Evolutionary conservation across 345 rosid species (phyloP), one percentile per base, ranked within the genome.

Genomic region (Arabidopsis arenosa): DNA sequence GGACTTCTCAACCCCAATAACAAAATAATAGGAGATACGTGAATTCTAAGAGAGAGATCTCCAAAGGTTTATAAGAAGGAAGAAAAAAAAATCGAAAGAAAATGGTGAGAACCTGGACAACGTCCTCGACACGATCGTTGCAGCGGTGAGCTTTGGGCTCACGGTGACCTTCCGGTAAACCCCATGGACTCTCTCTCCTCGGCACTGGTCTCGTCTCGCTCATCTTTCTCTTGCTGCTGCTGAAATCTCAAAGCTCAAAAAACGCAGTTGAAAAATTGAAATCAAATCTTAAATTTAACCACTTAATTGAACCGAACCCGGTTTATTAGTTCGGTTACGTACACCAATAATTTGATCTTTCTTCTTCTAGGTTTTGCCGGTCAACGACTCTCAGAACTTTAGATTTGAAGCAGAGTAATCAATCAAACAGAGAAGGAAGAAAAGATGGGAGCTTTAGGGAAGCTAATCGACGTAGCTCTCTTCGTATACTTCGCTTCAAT

Each of bases 141-240:
- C 97, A 90, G 58, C 97, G 86, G 59, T 95, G 97, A 5, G 97
- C 90, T 76, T 90, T 95, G 9, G 97, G 97, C 68, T 92, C 84
- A n/a, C 89, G 90, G 9, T 87, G 88, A 51, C 88, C 90, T 77
- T 84, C 93, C 6, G 93, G 83, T 77, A 55, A 48, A 12, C 97
- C 97, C 99, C 99, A 90, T 66, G 97, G 97, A 61, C 97, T 89
- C 83, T 88, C 97, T 56, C 97, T 87, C 70, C 97, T 82, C 74
- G 96, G 97, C 81, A 95, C 97, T 32, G 96, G 93, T 74, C 98
- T 84, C 61, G 88, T 82, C 93, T 88, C 96, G 55, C 90, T 85
- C 94, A 87, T 90, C 41, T 65, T 76, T 73, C 45, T 21, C 62
- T 39, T 28, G 9, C 56, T 44, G 5, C 55, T 44, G 7, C 9